These are phyloP conservation scores for Verticillium dahliae DNA, from an alignment of 2,329 filamentous ascomycete species.

Conservation along the genomic window DNA sequence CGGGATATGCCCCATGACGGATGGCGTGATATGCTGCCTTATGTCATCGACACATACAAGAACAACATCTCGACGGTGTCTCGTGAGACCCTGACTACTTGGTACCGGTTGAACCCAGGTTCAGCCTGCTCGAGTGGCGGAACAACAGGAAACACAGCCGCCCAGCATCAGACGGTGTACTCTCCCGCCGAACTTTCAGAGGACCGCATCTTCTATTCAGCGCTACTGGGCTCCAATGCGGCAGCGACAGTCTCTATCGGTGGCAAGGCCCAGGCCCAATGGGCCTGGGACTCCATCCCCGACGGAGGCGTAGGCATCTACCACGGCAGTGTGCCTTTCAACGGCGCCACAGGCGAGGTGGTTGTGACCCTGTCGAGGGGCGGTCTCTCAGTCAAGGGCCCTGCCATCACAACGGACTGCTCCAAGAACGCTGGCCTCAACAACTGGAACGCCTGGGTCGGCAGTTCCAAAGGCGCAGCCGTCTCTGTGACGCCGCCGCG, in stretches of 20 bases:
- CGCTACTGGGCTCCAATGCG: constrained; percentile 16
- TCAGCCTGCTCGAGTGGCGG: constrained; percentile 14
- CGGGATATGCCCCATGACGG: constrained; percentile 39
- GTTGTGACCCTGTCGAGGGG: constrained; percentile 8
- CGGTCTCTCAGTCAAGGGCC: background rate
- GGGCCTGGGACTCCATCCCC: constrained; percentile 15
- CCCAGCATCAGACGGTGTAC: constrained; percentile 15
- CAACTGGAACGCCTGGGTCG: constrained; percentile 9
- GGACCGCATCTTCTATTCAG: constrained; percentile 14
- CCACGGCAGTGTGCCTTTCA: constrained; percentile 18
- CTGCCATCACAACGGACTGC: background rate
- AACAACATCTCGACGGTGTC: constrained; percentile 16
- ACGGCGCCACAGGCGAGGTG: constrained; percentile 14
- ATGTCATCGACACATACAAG: constrained; percentile 25
- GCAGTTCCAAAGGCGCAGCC: constrained; percentile 3
- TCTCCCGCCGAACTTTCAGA: constrained; percentile 7
- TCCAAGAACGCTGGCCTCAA: constrained; percentile 2
- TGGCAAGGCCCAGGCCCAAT: background rate
- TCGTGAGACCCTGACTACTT: constrained; percentile 15
- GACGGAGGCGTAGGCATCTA: constrained; percentile 19
- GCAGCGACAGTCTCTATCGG: constrained; percentile 17
- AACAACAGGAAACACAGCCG: constrained; percentile 19
- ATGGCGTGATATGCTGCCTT: constrained; percentile 37
- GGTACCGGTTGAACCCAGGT: constrained; percentile 15
- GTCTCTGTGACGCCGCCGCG: background rate